Conservation (phyloP, 73 alveolate species). For the Paramecium sexaurelia region DNA sequence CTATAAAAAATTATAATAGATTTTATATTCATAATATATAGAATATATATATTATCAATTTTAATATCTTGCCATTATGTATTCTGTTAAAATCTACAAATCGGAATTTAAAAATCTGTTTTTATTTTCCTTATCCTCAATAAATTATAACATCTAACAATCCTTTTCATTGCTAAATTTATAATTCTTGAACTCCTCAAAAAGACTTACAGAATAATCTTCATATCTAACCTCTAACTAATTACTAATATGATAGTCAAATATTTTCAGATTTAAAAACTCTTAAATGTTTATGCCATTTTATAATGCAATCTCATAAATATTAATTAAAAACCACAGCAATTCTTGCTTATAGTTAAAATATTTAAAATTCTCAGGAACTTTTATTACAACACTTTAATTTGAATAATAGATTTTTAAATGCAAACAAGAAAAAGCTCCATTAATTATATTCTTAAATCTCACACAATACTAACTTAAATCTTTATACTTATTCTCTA, state of each 20-base stretch:
- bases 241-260: neutral
- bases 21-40: neutral
- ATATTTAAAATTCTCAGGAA: neutral
- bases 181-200: neutral
- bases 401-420: neutral
- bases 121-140: neutral
- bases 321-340: neutral
- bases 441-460: neutral
- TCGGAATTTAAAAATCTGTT: neutral
- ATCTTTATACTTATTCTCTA: too few relatives aligned
- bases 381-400: neutral
- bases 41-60: neutral
- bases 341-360: neutral
- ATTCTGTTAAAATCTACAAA: constrained; percentile 25
- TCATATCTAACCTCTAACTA: neutral
- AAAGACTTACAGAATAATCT: neutral
- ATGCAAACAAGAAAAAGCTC: neutral
- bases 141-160: neutral
- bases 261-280: neutral
- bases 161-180: neutral
- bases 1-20: neutral
- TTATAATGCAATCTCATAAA: constrained; percentile 11
- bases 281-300: neutral
- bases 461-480: neutral
- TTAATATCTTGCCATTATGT: neutral